Base-by-base conservation (phyloP, 2,329 filamentous ascomycete genomes). In the Calonectria crousiana region DNA sequence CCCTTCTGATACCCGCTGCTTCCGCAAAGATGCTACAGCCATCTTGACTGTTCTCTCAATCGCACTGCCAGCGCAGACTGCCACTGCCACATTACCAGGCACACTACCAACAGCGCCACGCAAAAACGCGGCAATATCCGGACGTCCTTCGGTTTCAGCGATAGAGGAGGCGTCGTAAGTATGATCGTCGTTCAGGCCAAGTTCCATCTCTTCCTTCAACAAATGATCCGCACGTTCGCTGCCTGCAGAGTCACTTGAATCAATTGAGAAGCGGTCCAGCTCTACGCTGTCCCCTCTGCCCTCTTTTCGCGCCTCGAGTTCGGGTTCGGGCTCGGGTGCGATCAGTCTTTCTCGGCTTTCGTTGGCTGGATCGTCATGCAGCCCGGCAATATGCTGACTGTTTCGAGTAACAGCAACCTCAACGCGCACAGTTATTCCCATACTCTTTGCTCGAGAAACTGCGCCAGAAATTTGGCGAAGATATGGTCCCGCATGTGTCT, bases 311-410 rank as follows among this genome's bases (percentile, higher is more conserved):
- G 34, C 13, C 6, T 41, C 44, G 2, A 20, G 41, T 20, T 70
- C 68, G 8, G 44, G 68, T 16, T 70, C 58, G 2, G 69, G 60
- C 3, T 80, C 76, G 1, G 78, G 64, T 4, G 74, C 74, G 1
- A 81, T 80, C 13, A 81, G 6, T 11, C 79, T 70, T 34, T 81
- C 79, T 0, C 74, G 76, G 9, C 79, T 81, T n/a, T 79, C 77
- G 11, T 79, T 73, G 0, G 71, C 58, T 14, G 64, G 71, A 5
- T 71, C 66, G 2, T 72, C 74, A 4, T 65, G 38, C 0, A 78
- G 47, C 9, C 74, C 73, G 0, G 69, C 47, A 1, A 71, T 64
- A 1, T 60, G 44, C 10, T 71, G 56, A 9, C 71, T 18, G 1
- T 73, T 73, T 32, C 75, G 67, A 0, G 79, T 81, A 0, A 81